These are phyloP conservation scores for Apiotrichum veenhuisii DNA, from an alignment of 1,284 basidiomycete genomes.

Conservation along the genomic window DNA sequence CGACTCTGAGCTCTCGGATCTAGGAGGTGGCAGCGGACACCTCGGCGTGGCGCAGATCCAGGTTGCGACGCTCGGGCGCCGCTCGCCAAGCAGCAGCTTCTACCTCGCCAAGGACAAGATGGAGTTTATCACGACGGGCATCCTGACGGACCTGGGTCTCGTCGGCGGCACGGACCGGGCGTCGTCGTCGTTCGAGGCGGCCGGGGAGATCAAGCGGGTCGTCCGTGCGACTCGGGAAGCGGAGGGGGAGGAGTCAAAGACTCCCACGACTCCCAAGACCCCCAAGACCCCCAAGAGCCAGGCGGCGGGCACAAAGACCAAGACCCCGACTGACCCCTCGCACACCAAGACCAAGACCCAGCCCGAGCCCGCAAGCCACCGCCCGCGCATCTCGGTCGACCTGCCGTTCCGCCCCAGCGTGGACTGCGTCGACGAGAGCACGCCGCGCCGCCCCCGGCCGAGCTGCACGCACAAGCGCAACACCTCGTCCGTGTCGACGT, in stretches of 20 bases:
- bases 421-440: neutral
- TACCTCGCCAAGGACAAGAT: neutral
- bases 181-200: too few relatives aligned
- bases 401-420: slow-evolving; percentile 2
- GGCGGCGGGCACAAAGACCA: too few relatives aligned
- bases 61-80: slow-evolving; percentile 1
- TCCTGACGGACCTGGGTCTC: neutral
- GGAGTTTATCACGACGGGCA: neutral
- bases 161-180: too few relatives aligned
- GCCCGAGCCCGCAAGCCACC: neutral
- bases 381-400: neutral
- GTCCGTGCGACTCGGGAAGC: too few relatives aligned
- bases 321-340: neutral
- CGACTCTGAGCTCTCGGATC: neutral
- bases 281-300: too few relatives aligned
- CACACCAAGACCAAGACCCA: neutral
- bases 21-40: too few relatives aligned
- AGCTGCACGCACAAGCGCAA: neutral
- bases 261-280: too few relatives aligned
- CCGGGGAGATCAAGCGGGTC: too few relatives aligned
- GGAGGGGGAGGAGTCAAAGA: too few relatives aligned
- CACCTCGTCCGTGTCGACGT: neutral
- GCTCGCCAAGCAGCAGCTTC: neutral
- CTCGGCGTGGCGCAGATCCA: neutral
- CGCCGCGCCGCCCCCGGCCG: neutral